Evolutionary conservation across 2,329 filamentous ascomycete genomes (phyloP).

Genomic region (Fusarium secorum): DNA sequence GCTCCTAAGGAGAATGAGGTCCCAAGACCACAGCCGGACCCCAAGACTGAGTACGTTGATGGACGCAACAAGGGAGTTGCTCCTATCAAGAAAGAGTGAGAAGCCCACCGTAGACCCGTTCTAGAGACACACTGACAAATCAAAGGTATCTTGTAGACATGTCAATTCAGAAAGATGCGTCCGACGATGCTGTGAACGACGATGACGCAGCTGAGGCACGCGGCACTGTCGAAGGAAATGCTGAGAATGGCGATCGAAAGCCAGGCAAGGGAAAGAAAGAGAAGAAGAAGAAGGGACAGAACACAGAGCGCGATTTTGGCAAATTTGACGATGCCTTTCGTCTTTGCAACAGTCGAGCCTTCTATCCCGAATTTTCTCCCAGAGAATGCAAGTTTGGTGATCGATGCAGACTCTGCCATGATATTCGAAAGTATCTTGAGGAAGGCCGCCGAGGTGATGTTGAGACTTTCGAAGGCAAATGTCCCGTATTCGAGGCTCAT

Average conservation of each 20-base stretch:
- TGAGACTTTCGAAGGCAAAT: constrained; percentile 76
- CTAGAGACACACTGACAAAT: not conserved
- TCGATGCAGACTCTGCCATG: constrained; percentile 82
- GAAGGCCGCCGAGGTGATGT: constrained; percentile 85
- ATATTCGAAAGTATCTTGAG: constrained; percentile 83
- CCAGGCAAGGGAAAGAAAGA: constrained; percentile 48
- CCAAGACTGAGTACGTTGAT: constrained; percentile 31
- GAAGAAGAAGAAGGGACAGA: constrained; percentile 70
- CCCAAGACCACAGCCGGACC: constrained; percentile 5
- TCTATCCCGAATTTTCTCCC: constrained; percentile 82
- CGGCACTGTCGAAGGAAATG: constrained; percentile 46
- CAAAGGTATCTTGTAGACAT: constrained; percentile 55
- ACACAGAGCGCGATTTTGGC: constrained; percentile 83
- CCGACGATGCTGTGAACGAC: constrained; percentile 46
- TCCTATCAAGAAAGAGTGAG: constrained; percentile 76
- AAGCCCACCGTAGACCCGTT: constrained; percentile 1
- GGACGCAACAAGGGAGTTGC: constrained; percentile 65
- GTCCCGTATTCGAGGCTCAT: constrained; percentile 79
- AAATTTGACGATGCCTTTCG: constrained; percentile 78
- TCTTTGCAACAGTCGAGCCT: constrained; percentile 78
- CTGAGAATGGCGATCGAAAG: constrained; percentile 67
- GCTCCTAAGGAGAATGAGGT: constrained; percentile 12
- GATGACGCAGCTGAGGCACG: constrained; percentile 61
- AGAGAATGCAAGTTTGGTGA: constrained; percentile 79
- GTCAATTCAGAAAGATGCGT: constrained; percentile 37